Conservation (phyloP, 768 basidiomycete genomes). For the Termitomyces sp. region DNA sequence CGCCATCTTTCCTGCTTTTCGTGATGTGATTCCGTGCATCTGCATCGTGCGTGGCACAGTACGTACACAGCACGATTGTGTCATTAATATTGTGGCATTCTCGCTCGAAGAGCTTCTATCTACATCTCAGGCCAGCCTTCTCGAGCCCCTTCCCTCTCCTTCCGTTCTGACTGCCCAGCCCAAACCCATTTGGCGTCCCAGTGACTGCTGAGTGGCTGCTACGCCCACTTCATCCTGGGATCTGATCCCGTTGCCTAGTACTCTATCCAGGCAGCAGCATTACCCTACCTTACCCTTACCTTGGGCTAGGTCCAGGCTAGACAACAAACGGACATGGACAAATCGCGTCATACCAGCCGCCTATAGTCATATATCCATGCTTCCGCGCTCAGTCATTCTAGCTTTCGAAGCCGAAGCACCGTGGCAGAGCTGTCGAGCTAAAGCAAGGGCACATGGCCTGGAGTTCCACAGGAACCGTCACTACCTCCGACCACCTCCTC, state of each 20-base stretch:
- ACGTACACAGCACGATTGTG: slow-evolving; percentile 10
- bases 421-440: slow-evolving; percentile 5
- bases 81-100: slow-evolving; percentile 9
- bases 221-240: neutral
- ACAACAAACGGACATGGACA: neutral
- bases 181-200: slow-evolving; percentile 4
- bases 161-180: neutral
- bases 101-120: neutral
- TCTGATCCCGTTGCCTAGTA: neutral
- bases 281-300: neutral
- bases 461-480: slow-evolving; percentile 10
- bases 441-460: neutral
- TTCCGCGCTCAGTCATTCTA: slow-evolving; percentile 13
- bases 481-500: slow-evolving; percentile 12
- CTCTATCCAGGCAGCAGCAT: neutral
- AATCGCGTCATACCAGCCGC: slow-evolving; percentile 1
- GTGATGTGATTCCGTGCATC: slow-evolving; percentile 2
- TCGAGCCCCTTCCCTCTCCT: neutral
- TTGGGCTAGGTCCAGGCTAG: neutral
- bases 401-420: slow-evolving; percentile 13
- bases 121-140: no score
- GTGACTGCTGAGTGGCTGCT: slow-evolving; percentile 1
- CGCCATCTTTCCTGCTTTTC: neutral
- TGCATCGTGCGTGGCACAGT: slow-evolving; percentile 8
- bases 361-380: neutral